Conservation (phyloP, 179 eudicot genomes). For the Patellifolia procumbens region DNA sequence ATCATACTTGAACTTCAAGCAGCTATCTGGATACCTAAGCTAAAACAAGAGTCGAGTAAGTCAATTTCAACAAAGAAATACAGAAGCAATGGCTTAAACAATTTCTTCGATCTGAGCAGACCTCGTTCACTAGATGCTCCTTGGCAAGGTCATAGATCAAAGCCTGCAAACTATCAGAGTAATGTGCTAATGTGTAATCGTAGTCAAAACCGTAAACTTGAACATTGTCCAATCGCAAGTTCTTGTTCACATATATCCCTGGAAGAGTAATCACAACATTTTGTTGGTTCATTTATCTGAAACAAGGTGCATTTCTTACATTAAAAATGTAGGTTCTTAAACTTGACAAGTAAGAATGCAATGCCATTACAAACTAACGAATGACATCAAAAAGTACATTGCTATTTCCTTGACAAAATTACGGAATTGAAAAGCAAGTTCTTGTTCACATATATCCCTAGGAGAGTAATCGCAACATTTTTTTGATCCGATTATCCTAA, state of each 20-base stretch:
- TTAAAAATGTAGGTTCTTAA: no score
- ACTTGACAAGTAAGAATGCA: no score
- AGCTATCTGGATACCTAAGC: slow-evolving; percentile 93
- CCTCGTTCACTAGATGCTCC: slow-evolving; percentile 95
- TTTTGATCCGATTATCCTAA: no score
- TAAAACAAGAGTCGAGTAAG: slow-evolving; percentile 33
- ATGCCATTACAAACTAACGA: neutral
- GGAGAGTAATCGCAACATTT: no score
- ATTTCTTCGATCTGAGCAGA: slow-evolving; percentile 24
- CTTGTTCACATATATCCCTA: no score
- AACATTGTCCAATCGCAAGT: slow-evolving; percentile 76
- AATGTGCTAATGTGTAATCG: slow-evolving; percentile 97
- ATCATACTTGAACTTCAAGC: slow-evolving; percentile 85
- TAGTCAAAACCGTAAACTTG: slow-evolving; percentile 97
- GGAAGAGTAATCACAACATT: slow-evolving; percentile 9
- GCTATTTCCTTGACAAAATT: no score
- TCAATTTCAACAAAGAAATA: slow-evolving; percentile 6
- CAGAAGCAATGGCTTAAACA: neutral
- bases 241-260: slow-evolving; percentile 97
- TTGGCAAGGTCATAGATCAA: slow-evolving; percentile 93
- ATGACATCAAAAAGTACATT: neutral
- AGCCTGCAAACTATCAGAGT: slow-evolving; percentile 71
- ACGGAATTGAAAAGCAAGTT: no score
- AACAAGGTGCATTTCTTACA: neutral
- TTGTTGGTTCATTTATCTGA: neutral